Base-by-base conservation (phyloP, 1,284 basidiomycete species). In the Laetiporus sulphureus region DNA sequence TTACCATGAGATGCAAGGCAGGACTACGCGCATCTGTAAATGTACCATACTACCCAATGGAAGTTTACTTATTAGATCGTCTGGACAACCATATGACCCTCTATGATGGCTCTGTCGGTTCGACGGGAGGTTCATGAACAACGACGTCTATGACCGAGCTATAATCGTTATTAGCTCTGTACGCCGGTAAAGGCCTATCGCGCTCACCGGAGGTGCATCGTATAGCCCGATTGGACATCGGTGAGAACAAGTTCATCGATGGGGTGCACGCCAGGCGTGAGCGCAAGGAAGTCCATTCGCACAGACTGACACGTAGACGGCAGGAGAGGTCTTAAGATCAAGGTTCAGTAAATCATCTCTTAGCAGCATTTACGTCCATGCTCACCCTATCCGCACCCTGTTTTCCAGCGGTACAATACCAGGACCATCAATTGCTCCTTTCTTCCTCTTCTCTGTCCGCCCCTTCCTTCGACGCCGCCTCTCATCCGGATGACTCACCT, bases 241-340 rank as follows among this genome's bases (percentile, higher is more conserved):
- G 78, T 83, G 31, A 94, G 61, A 1, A 79, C 77, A 41, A 93
- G 61, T 7, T 74, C 71, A 46, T 89, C 83, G 41, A 93, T 73
- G 3, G 77, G 70, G 55, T 92, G 88, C 3, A 91, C 79, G 2
- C 91, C 91, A 13, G 87, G 79, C 5, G 77, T 71, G 32, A 94
- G 63, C 1, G 91, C 88, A 39, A 93, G 61, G 56, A 93, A 92
- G 40, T 84, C 74, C 75, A 93, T 86, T 25, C 88, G 71, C n/a
- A 92, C 83, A 16, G 84, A 85, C 55, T 93, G 86, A 56, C 86
- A 90, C 1, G 88, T 81, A 7, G 79, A 80, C 2, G 89, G 86
- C 12, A 79, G 68, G 12, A 94, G 68, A 1, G 91, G 90, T 7
- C 90, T 89, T 47, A 12, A 29, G n/a, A 12, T 5, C 10, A 21